Conservation (phyloP, 2,329 filamentous ascomycete species). For the Colletotrichum truncatum region DNA sequence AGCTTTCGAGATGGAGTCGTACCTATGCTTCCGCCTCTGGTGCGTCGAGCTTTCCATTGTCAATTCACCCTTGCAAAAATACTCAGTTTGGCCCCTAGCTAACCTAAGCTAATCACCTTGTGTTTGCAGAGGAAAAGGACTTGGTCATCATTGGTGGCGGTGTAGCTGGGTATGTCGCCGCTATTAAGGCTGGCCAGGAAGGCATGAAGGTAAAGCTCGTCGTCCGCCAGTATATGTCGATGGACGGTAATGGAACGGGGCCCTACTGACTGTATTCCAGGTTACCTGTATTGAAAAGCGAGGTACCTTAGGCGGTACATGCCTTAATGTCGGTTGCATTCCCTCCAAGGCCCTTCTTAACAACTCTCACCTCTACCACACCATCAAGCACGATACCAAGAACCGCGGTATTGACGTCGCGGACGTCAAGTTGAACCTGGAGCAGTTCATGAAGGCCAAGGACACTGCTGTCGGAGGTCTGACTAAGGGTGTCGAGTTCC, state of each 20-base stretch:
- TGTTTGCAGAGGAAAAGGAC: conserved; percentile 85
- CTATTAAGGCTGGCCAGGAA: conserved; percentile 98
- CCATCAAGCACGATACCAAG: conserved; percentile 96
- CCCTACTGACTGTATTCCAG: conserved; percentile 55
- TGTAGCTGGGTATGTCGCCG: conserved; percentile 97
- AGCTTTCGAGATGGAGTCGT: conserved; percentile 63
- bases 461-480: conserved; percentile 87
- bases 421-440: conserved; percentile 95
- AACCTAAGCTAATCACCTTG: conserved; percentile 32
- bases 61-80: neutral
- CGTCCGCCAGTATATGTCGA: neutral
- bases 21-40: conserved; percentile 67
- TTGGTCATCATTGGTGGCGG: conserved; percentile 97
- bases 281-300: conserved; percentile 99
- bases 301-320: conserved; percentile 92
- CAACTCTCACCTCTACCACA: conserved; percentile 98
- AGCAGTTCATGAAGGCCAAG: conserved; percentile 98
- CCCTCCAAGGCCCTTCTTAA: conserved; percentile 99
- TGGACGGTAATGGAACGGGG: neutral
- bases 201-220: conserved; percentile 82
- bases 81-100: neutral
- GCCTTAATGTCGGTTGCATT: conserved; percentile 98
- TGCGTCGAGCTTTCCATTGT: conserved; percentile 43
- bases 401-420: conserved; percentile 96
- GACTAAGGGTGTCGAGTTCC: conserved; percentile 97